Base-by-base conservation (phyloP, 2,329 filamentous ascomycete genomes). In the Furcasterigmium furcatum region DNA sequence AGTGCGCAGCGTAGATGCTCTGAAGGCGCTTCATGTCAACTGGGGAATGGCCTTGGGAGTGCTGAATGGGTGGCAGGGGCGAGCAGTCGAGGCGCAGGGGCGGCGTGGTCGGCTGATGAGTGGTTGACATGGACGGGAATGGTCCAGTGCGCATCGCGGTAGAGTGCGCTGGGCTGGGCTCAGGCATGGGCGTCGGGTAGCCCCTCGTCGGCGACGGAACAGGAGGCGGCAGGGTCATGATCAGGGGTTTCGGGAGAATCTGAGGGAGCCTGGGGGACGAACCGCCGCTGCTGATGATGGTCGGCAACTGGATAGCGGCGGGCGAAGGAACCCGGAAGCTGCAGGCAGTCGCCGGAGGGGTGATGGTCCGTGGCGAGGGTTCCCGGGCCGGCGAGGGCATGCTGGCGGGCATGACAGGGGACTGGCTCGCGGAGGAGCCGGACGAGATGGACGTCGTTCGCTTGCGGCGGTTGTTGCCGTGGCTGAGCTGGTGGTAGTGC, bases 401-500 rank as follows among this genome's bases (percentile, higher is more conserved):
- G 41, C 71, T 67, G 27, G 70, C 61, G 13, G 68, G 62, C 57
- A 77, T 63, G 52, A 74, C 61, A 8, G 80, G 74, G 14, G 80
- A 78, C 59, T 74, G 70, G 39, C 71, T 71, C 14, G 66, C 69
- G 50, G 80, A 82, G n/a, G 80, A 82, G 30, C 76, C 77, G 2
- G 84, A 85, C 3, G 83, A 85, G 49, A 85, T 76, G 14, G 88
- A 91, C 21, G 80, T 79, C 48, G 82, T 85, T 48, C 87, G 81
- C 75, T 88, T 89, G 63, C 87, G 85, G 57, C 87, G 84, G 69
- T 87, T 88, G 71, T 80, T 88, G 47, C 87, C 87, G 62, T 91
- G 88, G 52, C 85, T 90, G 52, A 94, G 78, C 61, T 94, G 88
- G 60, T 95, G 88, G 63, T 89, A 92, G 67, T 94, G 89, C 51